Evolutionary conservation across 495 filamentous ascomycete genomes (phyloP).

Genomic region (Hyaloscypha bicolor): DNA sequence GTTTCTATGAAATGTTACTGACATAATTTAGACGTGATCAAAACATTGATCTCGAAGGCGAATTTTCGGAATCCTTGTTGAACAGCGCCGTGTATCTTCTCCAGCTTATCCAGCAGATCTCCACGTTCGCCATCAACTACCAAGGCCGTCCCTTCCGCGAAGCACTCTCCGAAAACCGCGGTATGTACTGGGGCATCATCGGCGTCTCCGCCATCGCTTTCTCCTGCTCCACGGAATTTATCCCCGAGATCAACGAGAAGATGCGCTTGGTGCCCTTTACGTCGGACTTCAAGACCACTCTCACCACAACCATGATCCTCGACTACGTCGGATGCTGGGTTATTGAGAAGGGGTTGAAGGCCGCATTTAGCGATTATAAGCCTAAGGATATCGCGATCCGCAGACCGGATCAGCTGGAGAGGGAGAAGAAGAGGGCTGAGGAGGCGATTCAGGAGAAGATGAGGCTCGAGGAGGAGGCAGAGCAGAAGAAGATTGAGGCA

Average conservation of each 20-base stretch:
- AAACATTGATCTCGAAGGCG: slow-evolving; percentile 87
- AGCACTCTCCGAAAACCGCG: slow-evolving; percentile 85
- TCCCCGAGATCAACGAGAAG: slow-evolving; percentile 93
- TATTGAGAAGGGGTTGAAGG: slow-evolving; percentile 87
- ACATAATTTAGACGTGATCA: slow-evolving; percentile 59
- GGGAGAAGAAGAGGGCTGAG: slow-evolving; percentile 64
- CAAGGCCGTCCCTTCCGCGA: slow-evolving; percentile 98
- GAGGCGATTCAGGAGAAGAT: slow-evolving; percentile 35
- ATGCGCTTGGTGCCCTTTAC: slow-evolving; percentile 93
- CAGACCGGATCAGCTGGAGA: slow-evolving; percentile 82
- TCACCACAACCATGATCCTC: slow-evolving; percentile 83
- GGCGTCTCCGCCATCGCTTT: slow-evolving; percentile 89
- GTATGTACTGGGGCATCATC: slow-evolving; percentile 97
- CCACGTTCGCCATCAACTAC: slow-evolving; percentile 99
- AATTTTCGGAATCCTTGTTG: slow-evolving; percentile 91
- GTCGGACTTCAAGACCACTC: slow-evolving; percentile 82
- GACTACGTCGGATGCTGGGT: slow-evolving; percentile 90
- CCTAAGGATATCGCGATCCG: slow-evolving; percentile 93
- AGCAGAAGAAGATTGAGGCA: slow-evolving; percentile 46
- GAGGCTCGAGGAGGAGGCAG: slow-evolving; percentile 37
- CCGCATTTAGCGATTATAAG: slow-evolving; percentile 84
- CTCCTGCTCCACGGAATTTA: slow-evolving; percentile 92
- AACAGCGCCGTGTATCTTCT: slow-evolving; percentile 98
- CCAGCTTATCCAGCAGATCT: slow-evolving; percentile 98
- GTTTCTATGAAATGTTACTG: slow-evolving; percentile 26